Evolutionary conservation across 2,329 filamentous ascomycete genomes (phyloP), one percentile per base, ranked within the genome.

Genomic region (Phyllosticta paracitricarpa): DNA sequence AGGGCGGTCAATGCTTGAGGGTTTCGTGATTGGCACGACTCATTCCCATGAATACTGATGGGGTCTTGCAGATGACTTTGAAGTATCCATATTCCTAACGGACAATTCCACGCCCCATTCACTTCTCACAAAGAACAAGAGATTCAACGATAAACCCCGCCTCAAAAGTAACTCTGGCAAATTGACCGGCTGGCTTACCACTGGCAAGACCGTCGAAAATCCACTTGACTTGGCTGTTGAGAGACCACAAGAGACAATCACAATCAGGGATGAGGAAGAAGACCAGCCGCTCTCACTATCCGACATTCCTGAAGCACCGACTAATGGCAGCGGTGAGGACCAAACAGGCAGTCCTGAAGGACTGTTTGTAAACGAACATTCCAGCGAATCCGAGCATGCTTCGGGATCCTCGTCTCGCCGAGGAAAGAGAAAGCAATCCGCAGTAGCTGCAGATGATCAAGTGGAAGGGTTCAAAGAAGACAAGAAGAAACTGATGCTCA

Each of bases 81-180:
- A 97, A 71, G 91, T 97, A 14, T 89, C 91, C 48, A 89, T 99
- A 65, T 97, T 97, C 76, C 79, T 99, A 66, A 95, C 89, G 54
- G 90, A 96, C 73, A 89, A 88, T 7, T 86, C 84, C 58, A 56
- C 62, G 2, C 85, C 91, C 14, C 94, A 97, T 77, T 89, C 91
- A 35, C 79, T 99, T 48, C 81, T 97, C 62, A 88, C 86, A 61
- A 96, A 94, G 73, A 86, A 89, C 68, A 97, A 96, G 75, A 81
- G 84, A 19, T 91, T 80, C 64, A 70, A 70, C n/a, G 71, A 76
- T 51, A 75, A 77, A 65, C 66, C 66, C 26, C 72, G 70, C 56
- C 67, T 81, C 54, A 74, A 75, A 64, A 77, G 76, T 62, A 80
- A 77, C 35, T 72, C 76, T 14, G 74, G 72, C 35, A 79, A 76